Evolutionary conservation across 352 stramenopile genomes (phyloP).

Genomic region (Pythium monospermum): DNA sequence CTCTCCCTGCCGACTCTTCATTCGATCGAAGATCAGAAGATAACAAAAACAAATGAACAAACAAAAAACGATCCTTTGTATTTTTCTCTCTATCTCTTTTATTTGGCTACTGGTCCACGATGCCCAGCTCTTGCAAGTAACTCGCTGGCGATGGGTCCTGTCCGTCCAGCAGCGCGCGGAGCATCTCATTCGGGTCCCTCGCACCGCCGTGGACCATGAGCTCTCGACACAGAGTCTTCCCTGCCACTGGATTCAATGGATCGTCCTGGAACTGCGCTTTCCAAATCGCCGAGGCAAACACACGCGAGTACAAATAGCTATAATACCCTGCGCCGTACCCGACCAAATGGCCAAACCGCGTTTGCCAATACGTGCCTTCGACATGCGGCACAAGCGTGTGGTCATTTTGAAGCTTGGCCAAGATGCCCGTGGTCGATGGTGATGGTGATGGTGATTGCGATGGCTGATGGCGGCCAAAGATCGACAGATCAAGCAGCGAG

Average conservation of each 20-base stretch:
- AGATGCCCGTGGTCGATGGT: constrained; percentile 44
- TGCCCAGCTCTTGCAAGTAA: constrained; percentile 71
- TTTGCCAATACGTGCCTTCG: constrained; percentile 78
- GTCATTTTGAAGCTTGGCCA: constrained; percentile 65
- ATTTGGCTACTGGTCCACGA: constrained; percentile 18
- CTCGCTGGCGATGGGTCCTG: constrained; percentile 41
- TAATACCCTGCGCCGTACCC: constrained; percentile 91
- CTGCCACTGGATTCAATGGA: constrained; percentile 54
- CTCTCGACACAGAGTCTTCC: constrained; percentile 58
- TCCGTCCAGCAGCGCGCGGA: constrained; percentile 61
- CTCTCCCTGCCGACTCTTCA: too few species aligned
- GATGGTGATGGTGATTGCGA: constrained; percentile 31
- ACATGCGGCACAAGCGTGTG: constrained; percentile 74
- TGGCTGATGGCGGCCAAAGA: constrained; percentile 65
- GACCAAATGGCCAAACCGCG: constrained; percentile 85
- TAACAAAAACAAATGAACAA: too few species aligned
- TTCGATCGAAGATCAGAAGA: too few species aligned
- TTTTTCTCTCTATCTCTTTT: background rate
- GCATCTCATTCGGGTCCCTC: constrained; percentile 82
- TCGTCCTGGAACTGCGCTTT: constrained; percentile 55
- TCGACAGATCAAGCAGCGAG: constrained; percentile 67
- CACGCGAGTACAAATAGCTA: constrained; percentile 87
- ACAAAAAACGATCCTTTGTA: too few species aligned
- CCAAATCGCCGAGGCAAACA: constrained; percentile 90
- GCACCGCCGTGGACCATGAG: constrained; percentile 85